Conservation (phyloP, 2,329 filamentous ascomycete genomes). For the Alternaria viburni region DNA sequence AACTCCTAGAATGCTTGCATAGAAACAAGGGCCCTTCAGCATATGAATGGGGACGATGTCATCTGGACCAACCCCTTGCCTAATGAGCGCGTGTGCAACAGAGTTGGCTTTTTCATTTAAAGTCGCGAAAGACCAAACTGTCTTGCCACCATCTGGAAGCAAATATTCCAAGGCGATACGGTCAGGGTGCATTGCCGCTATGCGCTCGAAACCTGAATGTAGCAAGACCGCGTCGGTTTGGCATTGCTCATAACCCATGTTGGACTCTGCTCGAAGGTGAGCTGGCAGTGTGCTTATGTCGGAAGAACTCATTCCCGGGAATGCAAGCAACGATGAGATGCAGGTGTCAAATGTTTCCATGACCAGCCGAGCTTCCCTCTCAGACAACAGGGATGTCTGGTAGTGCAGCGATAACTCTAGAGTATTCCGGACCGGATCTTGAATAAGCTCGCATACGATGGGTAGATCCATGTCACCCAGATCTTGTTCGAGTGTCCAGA, state of each 20-base stretch:
- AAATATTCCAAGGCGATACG: constrained; percentile 49
- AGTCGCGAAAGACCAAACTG: constrained; percentile 42
- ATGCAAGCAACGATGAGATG: constrained; percentile 31
- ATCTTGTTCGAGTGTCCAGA: constrained; percentile 61
- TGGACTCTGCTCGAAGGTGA: constrained; percentile 31
- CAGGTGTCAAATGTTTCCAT: constrained; percentile 37
- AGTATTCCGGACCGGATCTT: constrained; percentile 58
- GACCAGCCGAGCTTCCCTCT: constrained; percentile 35
- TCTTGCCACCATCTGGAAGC: constrained; percentile 34
- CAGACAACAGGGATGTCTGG: constrained; percentile 32
- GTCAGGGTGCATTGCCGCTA: constrained; percentile 37
- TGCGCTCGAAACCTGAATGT: constrained; percentile 49
- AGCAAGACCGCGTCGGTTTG: constrained; percentile 27
- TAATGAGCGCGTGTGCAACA: constrained; percentile 40
- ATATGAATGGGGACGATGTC: constrained; percentile 48
- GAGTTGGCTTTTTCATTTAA: constrained; percentile 42
- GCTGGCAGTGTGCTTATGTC: constrained; percentile 32
- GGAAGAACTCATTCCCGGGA: constrained; percentile 25
- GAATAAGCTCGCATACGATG: constrained; percentile 76
- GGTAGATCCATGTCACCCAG: constrained; percentile 74
- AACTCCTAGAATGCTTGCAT: constrained; percentile 48
- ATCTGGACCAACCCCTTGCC: constrained; percentile 28
- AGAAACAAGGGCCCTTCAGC: constrained; percentile 42
- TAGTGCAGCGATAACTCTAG: constrained; percentile 69
- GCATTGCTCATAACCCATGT: constrained; percentile 22